Conservation (phyloP, 2,329 filamentous ascomycete genomes). For the Xylaria sp. region DNA sequence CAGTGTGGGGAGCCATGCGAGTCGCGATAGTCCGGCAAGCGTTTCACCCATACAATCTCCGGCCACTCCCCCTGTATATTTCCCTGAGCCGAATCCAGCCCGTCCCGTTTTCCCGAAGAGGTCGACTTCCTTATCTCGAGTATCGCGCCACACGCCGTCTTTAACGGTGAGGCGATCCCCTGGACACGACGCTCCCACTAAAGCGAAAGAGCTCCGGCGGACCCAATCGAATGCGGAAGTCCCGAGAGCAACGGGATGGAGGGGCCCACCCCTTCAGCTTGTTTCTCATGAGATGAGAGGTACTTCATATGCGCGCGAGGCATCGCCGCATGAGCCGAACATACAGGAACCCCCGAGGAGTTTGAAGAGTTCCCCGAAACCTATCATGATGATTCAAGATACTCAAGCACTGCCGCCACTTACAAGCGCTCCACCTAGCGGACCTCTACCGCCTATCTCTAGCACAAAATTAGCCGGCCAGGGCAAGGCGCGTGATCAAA, state of each 20-base stretch:
- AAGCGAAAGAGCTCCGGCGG: slow-evolving; percentile 38
- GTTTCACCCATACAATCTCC: slow-evolving; percentile 19
- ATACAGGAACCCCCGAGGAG: slow-evolving; percentile 20
- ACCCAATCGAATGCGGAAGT: slow-evolving; percentile 43
- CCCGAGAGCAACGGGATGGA: slow-evolving; percentile 32
- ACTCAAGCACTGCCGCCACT: slow-evolving; percentile 35
- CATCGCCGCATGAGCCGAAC: neutral
- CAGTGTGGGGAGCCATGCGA: slow-evolving; percentile 12
- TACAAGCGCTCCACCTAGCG: slow-evolving; percentile 39
- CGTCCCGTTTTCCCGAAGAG: slow-evolving; percentile 33
- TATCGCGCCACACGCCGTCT: slow-evolving; percentile 31
- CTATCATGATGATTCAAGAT: slow-evolving; percentile 16
- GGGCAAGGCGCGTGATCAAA: slow-evolving; percentile 30
- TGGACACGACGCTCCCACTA: neutral
- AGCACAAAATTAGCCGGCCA: slow-evolving; percentile 24
- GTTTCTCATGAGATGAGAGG: slow-evolving; percentile 13
- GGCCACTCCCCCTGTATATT: slow-evolving; percentile 16
- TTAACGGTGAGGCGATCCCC: slow-evolving; percentile 9
- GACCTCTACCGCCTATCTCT: slow-evolving; percentile 39
- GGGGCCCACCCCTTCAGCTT: slow-evolving; percentile 28
- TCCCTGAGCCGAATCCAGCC: slow-evolving; percentile 11
- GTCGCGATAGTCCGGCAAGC: neutral
- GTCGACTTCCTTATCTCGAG: slow-evolving; percentile 37
- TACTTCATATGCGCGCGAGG: neutral
- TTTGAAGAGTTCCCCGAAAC: slow-evolving; percentile 9